Base-by-base conservation (phyloP, 1,139 yeast species). In the Blastobotrys buckinghamii region DNA sequence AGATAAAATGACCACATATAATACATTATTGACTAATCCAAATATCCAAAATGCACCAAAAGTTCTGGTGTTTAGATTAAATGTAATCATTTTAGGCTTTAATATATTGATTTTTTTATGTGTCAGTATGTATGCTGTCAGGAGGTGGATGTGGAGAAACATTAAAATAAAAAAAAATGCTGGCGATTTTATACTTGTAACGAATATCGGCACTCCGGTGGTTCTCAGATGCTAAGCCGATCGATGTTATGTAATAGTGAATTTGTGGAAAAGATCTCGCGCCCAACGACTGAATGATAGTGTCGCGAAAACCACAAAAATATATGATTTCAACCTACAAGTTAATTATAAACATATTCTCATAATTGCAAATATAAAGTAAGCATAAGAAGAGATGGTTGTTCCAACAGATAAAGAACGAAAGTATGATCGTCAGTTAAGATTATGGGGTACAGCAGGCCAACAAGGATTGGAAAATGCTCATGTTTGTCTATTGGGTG, bases 1-100 rank as follows among this genome's bases (percentile, higher is more conserved):
- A 0, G 95, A 82, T 19, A 92, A 71, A 39, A 90, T 89, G 29
- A 92, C 92, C 44, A 90, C 97, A 68, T 90, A 92, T 1, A 90
- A 76, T 6, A 90, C 84, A 63, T 92, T 92, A 67, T 92, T 92
- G 44, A 89, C 71, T 17, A 90, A 75, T 0, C 97, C 98, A 67
- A 90, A 87, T 2, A 83, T 63, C 80, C 94, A 84, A 66, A 90
- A 90, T 24, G 60, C 49, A 16, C 45, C 38, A 42, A 56, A 57
- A 12, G 53, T 49, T 32, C 51, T 47, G 6, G 50, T 24, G 32
- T 32, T 29, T 26, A n/a, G 36, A 6, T 32, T 40, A 15, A 42
- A 45, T 29, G 32, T 29, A 29, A 24, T 19, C 15, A 39, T 34
- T n/a, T n/a, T n/a, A n/a, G n/a, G n/a, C n/a, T n/a, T n/a, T n/a